Evolutionary conservation across 495 filamentous ascomycete genomes (phyloP), one percentile per base, ranked within the genome.

Genomic region (Cercophora sp.): DNA sequence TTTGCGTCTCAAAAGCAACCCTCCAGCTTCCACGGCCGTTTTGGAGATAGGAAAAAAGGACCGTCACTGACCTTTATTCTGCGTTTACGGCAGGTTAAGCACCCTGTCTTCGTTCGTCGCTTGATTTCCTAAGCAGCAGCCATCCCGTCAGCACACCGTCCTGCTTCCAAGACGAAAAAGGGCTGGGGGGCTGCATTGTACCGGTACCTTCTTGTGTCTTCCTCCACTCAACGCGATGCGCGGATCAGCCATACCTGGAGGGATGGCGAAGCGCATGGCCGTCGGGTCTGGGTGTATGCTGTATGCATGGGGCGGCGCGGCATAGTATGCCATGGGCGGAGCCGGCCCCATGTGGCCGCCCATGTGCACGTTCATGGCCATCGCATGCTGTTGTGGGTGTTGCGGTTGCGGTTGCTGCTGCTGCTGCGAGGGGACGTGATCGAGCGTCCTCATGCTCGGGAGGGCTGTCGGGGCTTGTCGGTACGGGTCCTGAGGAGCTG

Each of bases 21-120:
- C 35, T 18, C 36, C 13, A 51, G n/a, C n/a, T n/a, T n/a, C n/a
- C n/a, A n/a, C n/a, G n/a, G n/a, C n/a, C n/a, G n/a, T n/a, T n/a
- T n/a, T n/a, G n/a, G n/a, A 43, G 18, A 39, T 42, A 54, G 49
- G 27, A 35, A 37, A 15, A 48, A 32, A 46, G 3, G 42, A n/a
- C 23, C 5, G 20, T 15, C 1, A 83, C 87, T 65, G 80, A 96
- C 93, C 91, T 98, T 98, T 74, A 98, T 97, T 70, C 93, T 81
- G 62, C 93, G 84, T 70, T 96, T 96, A 56, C 93, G 84, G 78
- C 93, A 98, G 27, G 93, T 98, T 69, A 97, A 72, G 70, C 93
- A 98, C 11, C 93, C 93, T 4, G 93, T 96, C 77, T 98, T 98
- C 35, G 93, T 98, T 61, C 93, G 82, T 61, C 93, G 84, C 78